Evolutionary conservation across 2,329 filamentous ascomycete species (phyloP), one percentile per base, ranked within the genome.

Genomic region (Microdochium trichocladiopsis): DNA sequence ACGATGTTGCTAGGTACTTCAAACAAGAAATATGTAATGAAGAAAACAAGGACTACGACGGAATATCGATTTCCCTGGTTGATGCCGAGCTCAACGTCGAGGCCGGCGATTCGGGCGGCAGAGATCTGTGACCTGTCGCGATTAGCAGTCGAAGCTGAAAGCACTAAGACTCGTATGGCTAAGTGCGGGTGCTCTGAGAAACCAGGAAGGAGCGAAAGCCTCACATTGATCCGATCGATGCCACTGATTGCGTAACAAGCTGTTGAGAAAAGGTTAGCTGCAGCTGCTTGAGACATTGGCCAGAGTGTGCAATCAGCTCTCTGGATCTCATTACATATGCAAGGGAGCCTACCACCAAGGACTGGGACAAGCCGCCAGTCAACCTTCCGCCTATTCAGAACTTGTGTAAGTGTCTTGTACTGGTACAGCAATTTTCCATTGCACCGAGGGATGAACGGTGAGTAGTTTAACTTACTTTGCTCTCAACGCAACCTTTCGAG

Each of bases 41-140:
- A 50, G 33, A 50, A 50, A 9, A 50, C 49, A 11, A 50, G 49
- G 21, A 50, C 11, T 12, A 21, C 49, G 36, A 50, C 45, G 16
- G 49, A 50, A 23, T 50, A 50, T 5, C 49, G 49, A 14, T 24
- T 25, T 16, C 49, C 49, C 16, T 41, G 21, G 1, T 74, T 75
- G 14, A 50, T 21, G n/a, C 36, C 31, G 16, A 50, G 49, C n/a
- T 50, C 49, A 18, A 9, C 10, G 49, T 50, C 36, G 9, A 50
- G 28, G 16, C 49, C 49, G 16, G 49, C 49, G 16, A 50, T 48
- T 8, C 22, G 18, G 22, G 47, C 47, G 6, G 47, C 47, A 8
- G 47, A 48, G 11, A 48, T 48, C 47, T 48, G 23, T 3, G 8
- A 9, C 12, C 22, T 9, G 12, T 18, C 37, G 6, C 14, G 14